A percentile compares a stretch with the other conserved stretches of the same genome.
Conservation (phyloP, 208 protist genomes). For the Wallacemonas sp. region DNA sequence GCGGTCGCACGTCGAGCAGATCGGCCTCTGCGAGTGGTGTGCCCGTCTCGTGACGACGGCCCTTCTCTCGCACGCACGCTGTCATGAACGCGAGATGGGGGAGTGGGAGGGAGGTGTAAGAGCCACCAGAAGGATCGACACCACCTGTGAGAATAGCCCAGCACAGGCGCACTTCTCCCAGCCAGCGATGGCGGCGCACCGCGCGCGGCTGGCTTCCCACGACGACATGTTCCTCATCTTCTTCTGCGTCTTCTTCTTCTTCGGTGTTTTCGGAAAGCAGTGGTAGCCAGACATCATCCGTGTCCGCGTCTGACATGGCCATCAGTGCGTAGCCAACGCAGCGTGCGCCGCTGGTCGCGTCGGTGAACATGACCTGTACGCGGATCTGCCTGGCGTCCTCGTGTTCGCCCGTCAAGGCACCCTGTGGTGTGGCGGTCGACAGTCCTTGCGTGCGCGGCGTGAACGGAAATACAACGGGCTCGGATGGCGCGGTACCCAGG, state of each 20-base stretch:
- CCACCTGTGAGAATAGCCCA: no score
- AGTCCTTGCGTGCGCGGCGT: no score
- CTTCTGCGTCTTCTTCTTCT: not conserved
- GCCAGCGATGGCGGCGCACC: not conserved
- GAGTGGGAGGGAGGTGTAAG: not conserved
- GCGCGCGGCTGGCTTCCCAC: no score
- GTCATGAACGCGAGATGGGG: not conserved
- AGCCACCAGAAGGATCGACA: not conserved
- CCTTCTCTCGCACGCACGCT: not conserved
- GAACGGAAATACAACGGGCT: no score
- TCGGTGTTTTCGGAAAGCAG: not conserved
- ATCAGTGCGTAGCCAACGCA: conserved; percentile 9
- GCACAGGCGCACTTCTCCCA: not conserved
- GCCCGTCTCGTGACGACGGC: not conserved
- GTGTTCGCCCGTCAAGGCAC: no score
- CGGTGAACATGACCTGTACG: conserved; percentile 13
- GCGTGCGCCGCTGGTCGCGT: not conserved
- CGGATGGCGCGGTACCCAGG: no score
- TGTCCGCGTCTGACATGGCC: not conserved
- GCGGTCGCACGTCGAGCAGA: not conserved
- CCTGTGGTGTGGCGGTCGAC: no score
- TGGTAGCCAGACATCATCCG: conserved; percentile 5
- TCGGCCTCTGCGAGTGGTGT: not conserved
- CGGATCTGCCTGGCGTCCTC: not conserved
- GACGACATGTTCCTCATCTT: no score